Conservation (phyloP, 345 rosid species). For the Aegle marmelos region DNA sequence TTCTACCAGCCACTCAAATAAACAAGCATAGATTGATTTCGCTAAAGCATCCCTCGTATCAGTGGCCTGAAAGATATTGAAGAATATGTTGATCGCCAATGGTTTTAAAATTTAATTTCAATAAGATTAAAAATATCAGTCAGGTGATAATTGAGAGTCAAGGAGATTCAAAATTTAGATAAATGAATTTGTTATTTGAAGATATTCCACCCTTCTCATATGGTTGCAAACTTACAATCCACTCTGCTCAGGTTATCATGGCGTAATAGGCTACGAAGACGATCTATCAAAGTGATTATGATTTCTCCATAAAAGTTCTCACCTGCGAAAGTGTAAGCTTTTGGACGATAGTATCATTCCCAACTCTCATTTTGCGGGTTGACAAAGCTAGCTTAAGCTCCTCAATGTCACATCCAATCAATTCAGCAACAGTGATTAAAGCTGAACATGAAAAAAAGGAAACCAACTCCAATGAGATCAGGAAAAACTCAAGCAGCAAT, state of each 20-base stretch:
- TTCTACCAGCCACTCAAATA: constrained; percentile 95
- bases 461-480: background rate
- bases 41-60: constrained; percentile 95
- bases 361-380: constrained; percentile 92
- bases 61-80: constrained; percentile 57
- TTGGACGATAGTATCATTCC: constrained; percentile 84
- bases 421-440: constrained; percentile 63
- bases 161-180: background rate
- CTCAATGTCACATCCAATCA: constrained; percentile 70
- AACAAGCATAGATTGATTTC: constrained; percentile 85
- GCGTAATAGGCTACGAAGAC: background rate
- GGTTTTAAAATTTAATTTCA: background rate
- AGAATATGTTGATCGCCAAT: background rate
- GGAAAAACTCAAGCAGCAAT: background rate
- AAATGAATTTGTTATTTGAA: background rate
- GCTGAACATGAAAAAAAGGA: constrained; percentile 42
- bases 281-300: background rate
- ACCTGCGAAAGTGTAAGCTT: constrained; percentile 89
- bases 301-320: constrained; percentile 15
- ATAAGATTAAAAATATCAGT: background rate
- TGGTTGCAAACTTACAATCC: background rate
- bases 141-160: background rate
- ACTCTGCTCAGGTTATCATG: background rate
- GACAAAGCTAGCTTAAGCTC: constrained; percentile 79
- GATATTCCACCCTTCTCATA: background rate